Base-by-base conservation (phyloP, 2,329 filamentous ascomycete genomes). In the Teratosphaeria destructans region DNA sequence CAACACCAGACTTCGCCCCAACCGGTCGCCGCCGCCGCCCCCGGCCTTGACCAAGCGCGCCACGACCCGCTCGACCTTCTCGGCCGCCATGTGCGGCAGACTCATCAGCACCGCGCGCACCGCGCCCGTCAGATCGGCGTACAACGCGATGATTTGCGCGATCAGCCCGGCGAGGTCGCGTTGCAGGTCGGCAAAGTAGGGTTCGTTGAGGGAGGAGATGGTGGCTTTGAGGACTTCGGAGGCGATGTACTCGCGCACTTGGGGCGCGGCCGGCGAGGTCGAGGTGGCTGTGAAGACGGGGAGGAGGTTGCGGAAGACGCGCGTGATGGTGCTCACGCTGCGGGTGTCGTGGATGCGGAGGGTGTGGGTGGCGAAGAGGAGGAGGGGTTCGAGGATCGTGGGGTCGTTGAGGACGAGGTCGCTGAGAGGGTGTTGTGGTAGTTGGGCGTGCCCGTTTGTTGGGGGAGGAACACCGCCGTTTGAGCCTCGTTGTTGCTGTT, bases 101-200 rank as follows among this genome's bases (percentile, higher is more conserved):
- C 83, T 88, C 4, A 91, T 77, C n/a, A 99, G 80, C 47, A 97
- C 82, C 5, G 85, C 78, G 23, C 85, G 81, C 0, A 92, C 90
- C 0, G 88, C 94, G 6, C 79, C 70, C 7, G 87, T 92, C 35
- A 83, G 74, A 0, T 83, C 78, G 12, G 84, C 83, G 71, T 96
- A 96, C 62, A 88, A 82, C 8, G 87, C 82, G 67, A 96, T 80
- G 62, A 97, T 94, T 3, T 86, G 83, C 0, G 92, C 92, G 62
- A 99, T 96, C 43, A 97, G 80, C 26, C 86, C 83, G 0, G 91
- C 93, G 26, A 99, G 81, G 57, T 99, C 92, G 71, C 92, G 93
- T 69, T 99, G 94, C 63, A 95, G 84, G 66, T 99, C 94, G 37
- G 96, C 92, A 74, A 97, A 99, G 74, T 97, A 96, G 0, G 90